Evolutionary conservation across 768 basidiomycete species (phyloP), one percentile per base, ranked within the genome.

Genomic region (Saitozyma sp.): DNA sequence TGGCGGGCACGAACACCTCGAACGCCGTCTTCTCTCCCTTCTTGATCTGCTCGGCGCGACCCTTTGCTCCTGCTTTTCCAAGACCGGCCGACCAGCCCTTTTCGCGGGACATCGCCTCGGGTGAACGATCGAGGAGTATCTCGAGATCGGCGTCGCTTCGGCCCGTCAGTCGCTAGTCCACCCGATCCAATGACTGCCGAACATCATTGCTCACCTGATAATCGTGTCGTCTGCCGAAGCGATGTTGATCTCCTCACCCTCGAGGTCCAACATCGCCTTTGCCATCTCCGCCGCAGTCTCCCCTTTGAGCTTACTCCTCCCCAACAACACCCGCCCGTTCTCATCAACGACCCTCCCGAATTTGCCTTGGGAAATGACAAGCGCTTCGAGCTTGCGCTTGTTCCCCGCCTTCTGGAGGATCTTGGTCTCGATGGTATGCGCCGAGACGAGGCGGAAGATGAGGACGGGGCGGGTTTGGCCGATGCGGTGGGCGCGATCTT

Each of bases 301-400:
- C 67, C 50, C 43, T 16, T 20, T 2, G 41, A 41, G n/a, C 55
- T 70, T 69, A 10, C 53, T 58, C 50, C 70, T 62, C 13, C 65
- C 78, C 13, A 79, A 64, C 13, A 79, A 9, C 79, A 84, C 19
- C 81, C 80, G 71, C 16, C 78, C 59, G 83, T 85, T 6, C 77
- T 84, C 59, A 58, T 78, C 78, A 0, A 80, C 85, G 0, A 91
- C 89, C 79, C 84, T 86, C 69, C 87, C 89, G 82, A 93, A 93
- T 81, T 92, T 91, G 64, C 90, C 90, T 80, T 93, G 90, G 9
- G 91, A 92, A 73, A 98, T 97, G 71, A 99, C 93, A 43, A 98
- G 83, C 1, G 91, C 91, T 81, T 98, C 96, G 6, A 99, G 84
- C 78, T 91, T 88, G 51, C 91, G 85, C 81, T 83, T 83, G 41